Conservation (phyloP, 2,329 filamentous ascomycete species). For the Albifimbria verrucaria region DNA sequence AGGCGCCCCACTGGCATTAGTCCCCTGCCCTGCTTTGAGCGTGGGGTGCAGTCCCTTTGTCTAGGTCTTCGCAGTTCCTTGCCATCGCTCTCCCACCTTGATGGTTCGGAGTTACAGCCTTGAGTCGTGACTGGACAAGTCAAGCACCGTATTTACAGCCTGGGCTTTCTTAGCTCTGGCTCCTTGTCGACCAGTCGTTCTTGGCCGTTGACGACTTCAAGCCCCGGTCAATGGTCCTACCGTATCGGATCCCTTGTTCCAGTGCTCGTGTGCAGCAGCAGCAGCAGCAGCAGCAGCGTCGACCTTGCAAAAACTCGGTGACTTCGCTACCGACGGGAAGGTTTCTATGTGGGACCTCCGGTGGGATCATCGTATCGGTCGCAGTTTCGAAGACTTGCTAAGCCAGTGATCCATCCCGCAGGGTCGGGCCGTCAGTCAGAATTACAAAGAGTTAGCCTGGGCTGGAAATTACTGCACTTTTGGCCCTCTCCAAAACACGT, state of each 20-base stretch:
- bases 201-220: too few species aligned
- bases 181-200: background rate
- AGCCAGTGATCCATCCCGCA: too few species aligned
- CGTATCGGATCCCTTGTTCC: too few species aligned
- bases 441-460: background rate
- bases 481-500: background rate
- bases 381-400: too few species aligned
- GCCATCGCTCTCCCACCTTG: background rate
- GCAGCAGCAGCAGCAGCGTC: too few species aligned
- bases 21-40: background rate
- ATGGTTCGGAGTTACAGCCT: background rate
- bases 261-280: too few species aligned
- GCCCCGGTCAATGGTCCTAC: too few species aligned
- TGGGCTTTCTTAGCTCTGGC: background rate
- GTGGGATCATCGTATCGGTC: too few species aligned
- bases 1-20: background rate
- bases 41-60: background rate
- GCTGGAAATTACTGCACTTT: background rate
- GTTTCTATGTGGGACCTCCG: too few species aligned
- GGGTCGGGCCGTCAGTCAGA: background rate
- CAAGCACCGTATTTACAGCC: background rate
- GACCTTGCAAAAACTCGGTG: too few species aligned
- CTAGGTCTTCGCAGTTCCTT: background rate
- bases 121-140: background rate
- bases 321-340: too few species aligned